Evolutionary conservation across 2,329 filamentous ascomycete species (phyloP).

Genomic region (Nigrospora osmanthi): DNA sequence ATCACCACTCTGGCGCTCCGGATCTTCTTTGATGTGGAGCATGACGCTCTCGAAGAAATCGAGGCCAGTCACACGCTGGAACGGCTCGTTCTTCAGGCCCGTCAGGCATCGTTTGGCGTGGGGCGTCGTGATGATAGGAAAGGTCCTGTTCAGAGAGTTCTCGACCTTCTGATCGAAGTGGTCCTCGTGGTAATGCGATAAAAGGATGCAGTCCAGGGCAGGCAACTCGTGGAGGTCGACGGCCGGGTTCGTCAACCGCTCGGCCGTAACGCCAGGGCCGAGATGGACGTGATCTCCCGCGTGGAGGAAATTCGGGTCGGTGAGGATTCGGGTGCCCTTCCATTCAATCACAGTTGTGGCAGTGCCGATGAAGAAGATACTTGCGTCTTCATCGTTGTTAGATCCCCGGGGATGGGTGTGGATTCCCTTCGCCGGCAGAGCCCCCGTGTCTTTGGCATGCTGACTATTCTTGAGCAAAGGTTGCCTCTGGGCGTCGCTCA

Average conservation of each 20-base stretch:
- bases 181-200: conserved; percentile 57
- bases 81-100: conserved; percentile 34
- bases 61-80: conserved; percentile 45
- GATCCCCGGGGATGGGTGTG: conserved; percentile 14
- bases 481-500: conserved; percentile 15
- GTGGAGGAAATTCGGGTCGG: conserved; percentile 59
- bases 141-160: conserved; percentile 30
- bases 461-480: conserved; percentile 19
- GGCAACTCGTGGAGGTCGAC: conserved; percentile 53
- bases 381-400: conserved; percentile 25
- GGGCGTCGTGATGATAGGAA: conserved; percentile 57
- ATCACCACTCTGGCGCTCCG: conserved; percentile 13
- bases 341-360: conserved; percentile 49
- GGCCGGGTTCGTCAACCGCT: conserved; percentile 48
- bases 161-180: conserved; percentile 34
- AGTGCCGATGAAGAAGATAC: conserved; percentile 46
- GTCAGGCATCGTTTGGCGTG: conserved; percentile 48
- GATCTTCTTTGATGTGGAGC: conserved; percentile 20
- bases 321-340: conserved; percentile 44
- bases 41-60: conserved; percentile 47
- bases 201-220: conserved; percentile 48
- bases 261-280: conserved; percentile 51
- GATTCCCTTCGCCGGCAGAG: conserved; percentile 13
- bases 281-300: conserved; percentile 59
- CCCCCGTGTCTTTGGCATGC: conserved; percentile 7